Base-by-base conservation (phyloP, 495 filamentous ascomycete species). In the Aspergillus ostianus region DNA sequence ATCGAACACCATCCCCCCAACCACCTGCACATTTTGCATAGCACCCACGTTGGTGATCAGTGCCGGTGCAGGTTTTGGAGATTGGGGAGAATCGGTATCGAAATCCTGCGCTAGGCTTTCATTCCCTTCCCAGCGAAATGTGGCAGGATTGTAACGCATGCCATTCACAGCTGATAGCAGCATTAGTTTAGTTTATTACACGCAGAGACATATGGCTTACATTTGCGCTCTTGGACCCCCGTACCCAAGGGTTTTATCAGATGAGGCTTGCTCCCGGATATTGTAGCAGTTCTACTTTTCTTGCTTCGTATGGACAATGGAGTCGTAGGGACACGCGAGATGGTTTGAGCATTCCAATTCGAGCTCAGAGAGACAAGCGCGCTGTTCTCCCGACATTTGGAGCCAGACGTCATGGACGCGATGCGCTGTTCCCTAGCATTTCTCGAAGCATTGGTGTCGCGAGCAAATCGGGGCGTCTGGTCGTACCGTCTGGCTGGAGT, bases 1-100 rank as follows among this genome's bases (percentile, higher is more conserved):
- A 73, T 98, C 94, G 71, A 98, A 98, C 23, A 98, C 87, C 94
- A 98, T 98, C 63, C 89, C 90, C 21, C 91, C 88, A 58, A 95
- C 91, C 27, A 96, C 88, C 74, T 97, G 93, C 13, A 96, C 89
- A 59, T 90, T 92, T 47, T 85, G 79, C 64, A 74, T 73, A 4
- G 85, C 75, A 53, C 87, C 85, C 61, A 94, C 87, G 67, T 96
- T 94, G 56, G 90, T 90, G 67, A 98, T 98, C 13, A 98, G 83
- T n/a, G 92, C 92, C 0, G 93, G 94, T 2, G 91, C 87, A 10
- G 91, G 84, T 30, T 90, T 90, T 10, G 75, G 81, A 55, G 69
- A 81, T 62, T 64, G 84, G 64, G 80, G 62, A 17, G 64, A 64
- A 45, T 74, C 75, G 5, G 73, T 67, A 29, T 94, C 90, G 70